A percentile compares a stretch with the other conserved stretches of the same genome.
Evolutionary conservation across 2,329 filamentous ascomycete species (phyloP).

Genomic region (Colletotrichum australisinense): DNA sequence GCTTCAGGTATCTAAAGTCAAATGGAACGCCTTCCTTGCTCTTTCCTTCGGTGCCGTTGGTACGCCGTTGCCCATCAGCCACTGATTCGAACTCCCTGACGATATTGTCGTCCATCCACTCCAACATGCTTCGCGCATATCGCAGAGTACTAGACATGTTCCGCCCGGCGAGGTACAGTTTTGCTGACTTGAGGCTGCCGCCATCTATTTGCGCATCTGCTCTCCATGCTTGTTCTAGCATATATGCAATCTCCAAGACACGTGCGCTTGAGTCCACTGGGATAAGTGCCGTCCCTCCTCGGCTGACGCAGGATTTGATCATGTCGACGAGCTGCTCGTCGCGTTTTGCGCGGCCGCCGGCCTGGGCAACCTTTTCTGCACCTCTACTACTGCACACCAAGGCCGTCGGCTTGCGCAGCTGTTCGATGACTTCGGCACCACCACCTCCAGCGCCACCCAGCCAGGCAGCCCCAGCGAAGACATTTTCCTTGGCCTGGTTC

Average conservation of each 20-base stretch:
- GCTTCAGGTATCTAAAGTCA: slow-evolving; percentile 86
- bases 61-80: slow-evolving; percentile 62
- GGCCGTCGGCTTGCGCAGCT: slow-evolving; percentile 91
- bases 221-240: slow-evolving; percentile 93
- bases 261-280: slow-evolving; percentile 96
- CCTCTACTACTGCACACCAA: slow-evolving; percentile 92
- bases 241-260: slow-evolving; percentile 89
- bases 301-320: slow-evolving; percentile 80
- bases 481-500: slow-evolving; percentile 97
- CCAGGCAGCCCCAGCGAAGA: slow-evolving; percentile 94
- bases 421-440: slow-evolving; percentile 91
- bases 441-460: slow-evolving; percentile 83
- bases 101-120: slow-evolving; percentile 99
- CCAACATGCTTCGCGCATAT: slow-evolving; percentile 93
- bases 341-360: slow-evolving; percentile 80
- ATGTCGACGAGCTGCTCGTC: slow-evolving; percentile 88
- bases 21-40: slow-evolving; percentile 77
- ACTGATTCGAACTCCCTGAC: slow-evolving; percentile 89
- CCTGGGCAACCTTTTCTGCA: slow-evolving; percentile 75
- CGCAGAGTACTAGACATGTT: slow-evolving; percentile 90
- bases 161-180: slow-evolving; percentile 85
- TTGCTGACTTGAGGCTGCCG: slow-evolving; percentile 63
- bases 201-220: slow-evolving; percentile 66
- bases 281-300: slow-evolving; percentile 91
- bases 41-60: slow-evolving; percentile 59